Conservation (phyloP, 169 alveolate genomes). For the Plasmodium chabaudi region DNA sequence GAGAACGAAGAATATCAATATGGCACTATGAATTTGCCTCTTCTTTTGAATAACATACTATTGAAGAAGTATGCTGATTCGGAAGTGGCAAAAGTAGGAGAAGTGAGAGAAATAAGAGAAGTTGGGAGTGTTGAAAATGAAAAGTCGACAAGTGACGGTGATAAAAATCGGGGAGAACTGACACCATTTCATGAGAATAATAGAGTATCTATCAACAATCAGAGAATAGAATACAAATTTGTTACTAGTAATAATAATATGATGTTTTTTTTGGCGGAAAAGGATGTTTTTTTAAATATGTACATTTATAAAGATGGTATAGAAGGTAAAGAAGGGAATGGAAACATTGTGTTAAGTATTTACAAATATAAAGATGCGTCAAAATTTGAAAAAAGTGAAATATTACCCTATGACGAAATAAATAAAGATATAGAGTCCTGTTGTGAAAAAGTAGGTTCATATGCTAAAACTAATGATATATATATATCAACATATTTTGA, state of each 20-base stretch:
- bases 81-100: background rate
- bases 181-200: too few relatives aligned
- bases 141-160: background rate
- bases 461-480: conserved; percentile 7
- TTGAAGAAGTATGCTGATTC: background rate
- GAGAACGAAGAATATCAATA: background rate
- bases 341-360: conserved; percentile 19
- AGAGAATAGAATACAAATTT: conserved; percentile 8
- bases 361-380: conserved; percentile 2
- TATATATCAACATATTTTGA: conserved; percentile 22
- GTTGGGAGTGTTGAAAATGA: background rate
- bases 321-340: too few relatives aligned
- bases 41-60: conserved; percentile 21
- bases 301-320: conserved; percentile 16
- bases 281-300: conserved; percentile 14
- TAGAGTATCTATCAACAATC: background rate
- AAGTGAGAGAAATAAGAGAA: too few relatives aligned
- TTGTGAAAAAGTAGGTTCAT: conserved; percentile 1
- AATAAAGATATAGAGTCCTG: background rate
- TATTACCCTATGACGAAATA: conserved; percentile 26
- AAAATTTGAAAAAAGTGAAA: background rate
- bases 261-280: conserved; percentile 7
- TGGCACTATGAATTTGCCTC: conserved; percentile 18
- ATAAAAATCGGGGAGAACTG: background rate
- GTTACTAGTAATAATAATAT: conserved; percentile 11